Base-by-base conservation (phyloP, 345 rosid genomes). In the Dipteronia sinensis region DNA sequence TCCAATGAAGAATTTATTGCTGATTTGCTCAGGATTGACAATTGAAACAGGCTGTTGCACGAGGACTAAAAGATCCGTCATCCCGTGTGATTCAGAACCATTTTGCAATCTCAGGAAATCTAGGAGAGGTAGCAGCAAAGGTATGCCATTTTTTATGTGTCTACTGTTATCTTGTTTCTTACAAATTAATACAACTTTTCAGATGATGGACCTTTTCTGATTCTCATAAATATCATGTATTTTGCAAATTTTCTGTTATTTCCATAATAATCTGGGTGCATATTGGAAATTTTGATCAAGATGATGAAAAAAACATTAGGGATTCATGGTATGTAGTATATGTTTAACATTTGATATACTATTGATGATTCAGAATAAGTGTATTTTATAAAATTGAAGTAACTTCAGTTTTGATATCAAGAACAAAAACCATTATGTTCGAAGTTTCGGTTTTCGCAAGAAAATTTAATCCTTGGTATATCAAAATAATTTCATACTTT, bases 91-190 rank as follows among this genome's bases (percentile, higher is more conserved):
- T 95, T 79, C 97, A 95, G 83, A 91, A 84, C 82, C 99, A 93
- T 84, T 95, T 95, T 85, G 97, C 98, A 56, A 81, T 86, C 61
- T 85, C 94, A 27, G 97, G 93, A 76, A 95, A 95, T 86, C 82
- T 95, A 69, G 99, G 99, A 68, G 97, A 93, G 75, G 90, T 93
- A 74, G 96, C 99, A 78, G 99, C 99, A 74, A 95, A 93, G 99
- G 99, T 93, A 89, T 79, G 25, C 23, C 62, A 64, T 27, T 61
- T 12, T 51, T 65, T 69, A 27, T 75, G 23, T 70, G 22, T 16
- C 13, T 65, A 7, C 59, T 20, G 11, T 31, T 47, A 6, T 11
- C 34, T 47, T 46, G 10, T 22, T 29, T 53, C 6, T 16, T n/a
- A 63, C 22, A 25, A 19, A 61, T 69, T 29, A 55, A 17, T 29